Evolutionary conservation across 495 filamentous ascomycete genomes (phyloP).

Genomic region (Lophiotrema nucula): DNA sequence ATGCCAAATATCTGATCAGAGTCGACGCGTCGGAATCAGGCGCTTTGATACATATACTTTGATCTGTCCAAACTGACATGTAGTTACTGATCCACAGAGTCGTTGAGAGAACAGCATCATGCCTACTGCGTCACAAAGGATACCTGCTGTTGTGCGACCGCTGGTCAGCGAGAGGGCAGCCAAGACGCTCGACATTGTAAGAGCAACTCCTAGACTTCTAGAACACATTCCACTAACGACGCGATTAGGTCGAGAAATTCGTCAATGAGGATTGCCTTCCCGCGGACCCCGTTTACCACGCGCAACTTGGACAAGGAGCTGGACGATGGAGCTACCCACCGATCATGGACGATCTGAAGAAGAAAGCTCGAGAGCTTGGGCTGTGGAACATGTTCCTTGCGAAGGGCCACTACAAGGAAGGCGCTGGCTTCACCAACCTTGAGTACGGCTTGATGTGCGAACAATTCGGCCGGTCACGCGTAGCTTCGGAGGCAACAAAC

Average conservation of each 20-base stretch:
- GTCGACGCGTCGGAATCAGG: neutral
- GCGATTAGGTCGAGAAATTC: slow-evolving; percentile 70
- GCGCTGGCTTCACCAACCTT: slow-evolving; percentile 82
- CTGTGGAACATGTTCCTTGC: slow-evolving; percentile 95
- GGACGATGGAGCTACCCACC: slow-evolving; percentile 72
- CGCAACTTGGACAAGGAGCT: slow-evolving; percentile 70
- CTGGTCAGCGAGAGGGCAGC: slow-evolving; percentile 71
- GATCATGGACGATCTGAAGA: slow-evolving; percentile 80
- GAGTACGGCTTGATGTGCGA: slow-evolving; percentile 95
- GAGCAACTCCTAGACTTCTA: no score
- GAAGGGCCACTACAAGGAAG: slow-evolving; percentile 84
- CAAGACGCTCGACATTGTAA: slow-evolving; percentile 61
- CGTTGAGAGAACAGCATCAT: slow-evolving; percentile 1
- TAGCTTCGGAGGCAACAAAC: slow-evolving; percentile 86
- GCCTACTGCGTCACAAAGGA: slow-evolving; percentile 31
- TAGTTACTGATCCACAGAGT: neutral
- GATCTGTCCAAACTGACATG: neutral
- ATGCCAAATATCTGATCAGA: slow-evolving; percentile 1
- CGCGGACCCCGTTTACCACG: slow-evolving; percentile 68
- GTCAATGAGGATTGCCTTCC: slow-evolving; percentile 83
- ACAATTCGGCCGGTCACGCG: slow-evolving; percentile 73
- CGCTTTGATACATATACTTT: slow-evolving; percentile 3
- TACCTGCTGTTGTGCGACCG: slow-evolving; percentile 32
- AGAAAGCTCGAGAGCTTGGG: slow-evolving; percentile 70
- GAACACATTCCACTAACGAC: no score